These are phyloP conservation scores for Salvia sclarea DNA, from an alignment of 305 asterid genomes.

Conservation along the genomic window DNA sequence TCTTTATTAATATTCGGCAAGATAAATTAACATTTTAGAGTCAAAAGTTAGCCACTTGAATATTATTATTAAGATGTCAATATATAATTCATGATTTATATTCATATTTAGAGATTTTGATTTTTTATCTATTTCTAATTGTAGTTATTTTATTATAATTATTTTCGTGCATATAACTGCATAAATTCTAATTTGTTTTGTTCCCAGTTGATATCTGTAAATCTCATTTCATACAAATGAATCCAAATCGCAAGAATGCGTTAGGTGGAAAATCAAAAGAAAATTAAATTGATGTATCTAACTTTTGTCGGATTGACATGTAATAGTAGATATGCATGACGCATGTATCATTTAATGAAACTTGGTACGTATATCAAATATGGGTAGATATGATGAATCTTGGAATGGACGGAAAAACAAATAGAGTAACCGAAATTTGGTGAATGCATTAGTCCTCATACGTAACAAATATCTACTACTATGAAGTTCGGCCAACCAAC, in stretches of 20 bases:
- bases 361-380: slow-evolving; percentile 6
- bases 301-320: neutral
- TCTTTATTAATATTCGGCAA: no score
- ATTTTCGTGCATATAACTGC: no score
- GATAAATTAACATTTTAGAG: no score
- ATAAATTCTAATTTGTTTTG: no score
- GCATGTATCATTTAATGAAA: slow-evolving; percentile 5
- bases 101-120: no score
- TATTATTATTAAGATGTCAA: no score
- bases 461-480: neutral
- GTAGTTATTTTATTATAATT: no score
- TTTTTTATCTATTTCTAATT: no score
- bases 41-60: no score
- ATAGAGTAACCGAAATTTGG: slow-evolving; percentile 20
- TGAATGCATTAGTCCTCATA: slow-evolving; percentile 16
- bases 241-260: neutral
- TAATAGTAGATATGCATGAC: slow-evolving; percentile 14
- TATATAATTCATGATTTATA: no score
- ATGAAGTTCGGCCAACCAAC: slow-evolving; percentile 26
- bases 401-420: slow-evolving; percentile 12
- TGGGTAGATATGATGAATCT: slow-evolving; percentile 20
- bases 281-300: slow-evolving; percentile 11
- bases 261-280: neutral
- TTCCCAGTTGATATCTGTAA: neutral
- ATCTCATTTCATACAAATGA: neutral